Evolutionary conservation across 2,329 filamentous ascomycete genomes (phyloP), one percentile per base, ranked within the genome.

Genomic region (Fusarium avenaceum): DNA sequence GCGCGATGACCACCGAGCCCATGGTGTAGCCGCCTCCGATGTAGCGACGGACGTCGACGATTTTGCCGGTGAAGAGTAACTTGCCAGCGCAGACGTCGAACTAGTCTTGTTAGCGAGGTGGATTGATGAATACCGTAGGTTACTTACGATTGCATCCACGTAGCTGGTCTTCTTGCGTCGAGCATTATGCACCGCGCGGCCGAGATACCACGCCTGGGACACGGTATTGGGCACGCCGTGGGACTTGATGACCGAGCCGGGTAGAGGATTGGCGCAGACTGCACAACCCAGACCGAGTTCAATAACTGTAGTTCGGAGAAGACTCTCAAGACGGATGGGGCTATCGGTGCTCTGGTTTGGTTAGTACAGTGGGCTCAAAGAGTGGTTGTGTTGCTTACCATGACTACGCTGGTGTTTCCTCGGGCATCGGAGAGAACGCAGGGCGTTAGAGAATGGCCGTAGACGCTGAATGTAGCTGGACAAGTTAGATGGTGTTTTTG

Each of bases 191-290:
- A 74, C 70, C 0, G 86, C 86, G 1, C 87, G 82, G 0, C 88
- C 87, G 26, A 90, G 87, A 39, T 83, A 79, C 85, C 83, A 87
- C 1, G 82, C 81, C 56, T 83, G 80, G 0, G 83, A 85, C 11
- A 84, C 72, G 0, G 83, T 86, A 58, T 85, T 81, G 46, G 82
- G 76, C 7, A 80, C 72, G 11, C 73, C 74, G 19, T 76, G 72
- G 0, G 76, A 60, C 44, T 80, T 80, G 39, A 81, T 72, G 0
- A 71, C 74, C 0, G 74, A 74, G 2, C 74, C 79, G 1, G 72
- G 70, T 4, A 80, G 67, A 1, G 79, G 79, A 14, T 74, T 74
- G 3, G 75, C 73, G 30, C 76, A 78, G 7, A 79, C 76, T 1
- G 78, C 77, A 30, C 78, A 80, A 14, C 76, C 76, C 1, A 81